Base-by-base conservation (phyloP, 2,329 filamentous ascomycete species). In the Ambrosiella beaveri region DNA sequence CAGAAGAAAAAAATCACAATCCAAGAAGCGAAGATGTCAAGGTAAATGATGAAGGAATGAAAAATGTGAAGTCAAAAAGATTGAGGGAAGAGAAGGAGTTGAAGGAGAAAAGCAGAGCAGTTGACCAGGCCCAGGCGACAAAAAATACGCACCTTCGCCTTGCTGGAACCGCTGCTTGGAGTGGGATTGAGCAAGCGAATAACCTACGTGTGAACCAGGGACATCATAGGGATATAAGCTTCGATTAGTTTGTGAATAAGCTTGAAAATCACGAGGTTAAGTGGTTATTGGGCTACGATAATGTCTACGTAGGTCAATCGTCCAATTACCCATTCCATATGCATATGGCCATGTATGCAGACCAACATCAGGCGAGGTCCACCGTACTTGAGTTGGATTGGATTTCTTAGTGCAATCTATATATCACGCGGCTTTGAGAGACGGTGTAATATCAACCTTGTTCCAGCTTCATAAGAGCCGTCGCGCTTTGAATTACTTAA, bases 31-130 rank as follows among this genome's bases (percentile, higher is more conserved):
- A 44, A 45, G 57, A 49, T 8, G 57, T 47, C 27, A 35, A 35
- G 45, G 41, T 57, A 47, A 44, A 37, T 54, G 52, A 47, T 41
- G 27, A 54, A 57, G 47, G 19, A 49, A 45, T 36, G 49, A 40
- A 57, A 54, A 58, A 61, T 50, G 37, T 58, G 27, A 53, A 52
- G 49, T 17, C n/a, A 15, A 53, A 55, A 19, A 47, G 38, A 9
- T 37, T 51, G 44, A 19, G 17, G n/a, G 36, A 56, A 60, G 53
- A 52, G 52, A 19, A 40, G 37, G 52, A 50, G 53, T 52, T 54
- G 49, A 51, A 54, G 13, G 39, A 54, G 45, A 56, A 58, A 55
- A 60, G 51, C 38, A 57, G 57, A 38, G 15, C 15, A 35, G 44
- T n/a, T 8, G 47, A 36, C 47, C 47, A 35, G 47, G 47, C 17